phyloP scores from a whole-genome alignment of 805 yeast genomes.

The Debaryomyces tyrocola region DNA sequence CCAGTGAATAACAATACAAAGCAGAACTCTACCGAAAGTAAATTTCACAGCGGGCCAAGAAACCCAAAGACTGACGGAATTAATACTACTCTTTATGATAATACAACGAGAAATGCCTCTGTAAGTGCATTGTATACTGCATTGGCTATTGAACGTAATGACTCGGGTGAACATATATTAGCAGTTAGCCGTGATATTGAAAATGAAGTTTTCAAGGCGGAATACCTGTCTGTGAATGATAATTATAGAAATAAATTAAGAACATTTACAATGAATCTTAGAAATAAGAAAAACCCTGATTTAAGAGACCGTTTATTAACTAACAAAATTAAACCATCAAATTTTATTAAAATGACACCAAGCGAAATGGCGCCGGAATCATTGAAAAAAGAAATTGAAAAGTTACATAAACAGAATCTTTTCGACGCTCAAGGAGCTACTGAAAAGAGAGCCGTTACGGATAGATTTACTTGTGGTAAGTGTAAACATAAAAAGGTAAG shows the following conservation, averaged over 20 bases:
- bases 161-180: conserved; percentile 58
- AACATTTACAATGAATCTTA: conserved; percentile 80
- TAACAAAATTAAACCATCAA: conserved; percentile 65
- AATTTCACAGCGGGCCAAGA: conserved; percentile 55
- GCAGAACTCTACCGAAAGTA: conserved; percentile 33
- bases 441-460: conserved; percentile 93
- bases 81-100: conserved; percentile 64
- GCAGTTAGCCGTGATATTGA: conserved; percentile 72
- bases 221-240: conserved; percentile 56
- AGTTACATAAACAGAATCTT: conserved; percentile 81
- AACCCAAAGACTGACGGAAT: conserved; percentile 82
- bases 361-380: conserved; percentile 95
- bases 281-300: conserved; percentile 87
- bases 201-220: conserved; percentile 60
- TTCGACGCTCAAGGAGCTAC: conserved; percentile 98
- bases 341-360: conserved; percentile 80
- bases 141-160: conserved; percentile 74
- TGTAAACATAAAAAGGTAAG: conserved; percentile 97
- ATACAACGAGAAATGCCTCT: conserved; percentile 80
- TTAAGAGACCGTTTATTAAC: conserved; percentile 66
- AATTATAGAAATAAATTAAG: conserved; percentile 81
- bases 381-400: conserved; percentile 79
- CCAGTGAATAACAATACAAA: conserved; percentile 8
- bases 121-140: conserved; percentile 85
- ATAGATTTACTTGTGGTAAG: conserved; percentile 94